phyloP scores from a whole-genome alignment of 2,329 filamentous ascomycete genomes.

The Daldinia eschscholtzii region DNA sequence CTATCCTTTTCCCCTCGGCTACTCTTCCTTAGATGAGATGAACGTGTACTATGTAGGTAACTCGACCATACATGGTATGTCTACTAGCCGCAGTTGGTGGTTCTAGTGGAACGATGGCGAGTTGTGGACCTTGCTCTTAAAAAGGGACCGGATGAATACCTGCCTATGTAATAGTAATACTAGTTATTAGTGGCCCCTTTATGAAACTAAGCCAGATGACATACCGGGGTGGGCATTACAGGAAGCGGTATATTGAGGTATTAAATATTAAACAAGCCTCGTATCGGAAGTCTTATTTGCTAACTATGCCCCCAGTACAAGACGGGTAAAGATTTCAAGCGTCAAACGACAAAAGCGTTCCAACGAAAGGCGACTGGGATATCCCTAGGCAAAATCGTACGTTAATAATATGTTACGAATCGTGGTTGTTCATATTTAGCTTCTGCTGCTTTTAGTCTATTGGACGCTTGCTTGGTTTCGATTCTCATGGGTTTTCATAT shows the following conservation, averaged over 20 bases:
- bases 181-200: constrained; percentile 47
- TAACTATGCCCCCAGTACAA: constrained; percentile 35
- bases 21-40: constrained; percentile 38
- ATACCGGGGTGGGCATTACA: constrained; percentile 46
- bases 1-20: constrained; percentile 38
- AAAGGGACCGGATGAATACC: constrained; percentile 45
- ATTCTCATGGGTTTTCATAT: not conserved
- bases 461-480: not conserved
- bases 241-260: constrained; percentile 39
- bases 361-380: not conserved
- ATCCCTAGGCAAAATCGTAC: not conserved
- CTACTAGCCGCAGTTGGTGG: constrained; percentile 42
- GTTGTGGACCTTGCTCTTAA: constrained; percentile 46
- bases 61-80: constrained; percentile 49
- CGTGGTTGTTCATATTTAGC: not conserved
- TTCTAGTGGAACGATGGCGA: constrained; percentile 48
- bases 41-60: constrained; percentile 38
- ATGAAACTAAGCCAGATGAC: constrained; percentile 45
- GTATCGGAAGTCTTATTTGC: not conserved
- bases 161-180: not conserved
- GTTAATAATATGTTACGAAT: not conserved
- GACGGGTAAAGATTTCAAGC: constrained; percentile 27
- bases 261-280: not conserved
- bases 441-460: not conserved
- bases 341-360: constrained; percentile 3